A percentile compares a stretch with the other conserved stretches of the same genome.
Conservation (phyloP, 2,329 filamentous ascomycete species). For the Sordariomycetes sp. region DNA sequence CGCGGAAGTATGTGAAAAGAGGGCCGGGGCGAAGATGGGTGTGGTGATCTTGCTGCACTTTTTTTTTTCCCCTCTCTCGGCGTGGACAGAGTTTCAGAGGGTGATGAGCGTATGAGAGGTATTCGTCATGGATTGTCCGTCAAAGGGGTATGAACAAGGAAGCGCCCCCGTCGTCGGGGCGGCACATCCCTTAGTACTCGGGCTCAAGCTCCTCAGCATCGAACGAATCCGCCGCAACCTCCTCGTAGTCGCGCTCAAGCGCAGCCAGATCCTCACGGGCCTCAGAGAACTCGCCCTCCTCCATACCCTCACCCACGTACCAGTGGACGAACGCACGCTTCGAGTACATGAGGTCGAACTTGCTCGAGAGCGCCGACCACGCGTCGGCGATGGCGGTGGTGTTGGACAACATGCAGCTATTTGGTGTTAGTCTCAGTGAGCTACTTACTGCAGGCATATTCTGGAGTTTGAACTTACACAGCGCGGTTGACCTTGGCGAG, state of each 20-base stretch:
- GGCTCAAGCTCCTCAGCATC: constrained; percentile 79
- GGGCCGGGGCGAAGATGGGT: constrained; percentile 2
- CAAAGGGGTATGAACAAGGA: constrained; percentile 2
- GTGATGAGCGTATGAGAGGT: neutral
- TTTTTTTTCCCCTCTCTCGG: neutral
- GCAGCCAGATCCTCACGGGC: constrained; percentile 97
- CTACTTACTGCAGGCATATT: neutral
- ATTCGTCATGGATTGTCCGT: constrained; percentile 3
- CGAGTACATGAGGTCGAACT: constrained; percentile 99
- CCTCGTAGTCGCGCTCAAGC: constrained; percentile 96
- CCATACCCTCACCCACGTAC: constrained; percentile 99
- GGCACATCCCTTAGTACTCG: constrained; percentile 59
- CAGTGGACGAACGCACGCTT: constrained; percentile 99
- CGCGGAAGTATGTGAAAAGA: constrained; percentile 3
- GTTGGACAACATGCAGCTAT: constrained; percentile 94
- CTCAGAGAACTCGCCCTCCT: constrained; percentile 99
- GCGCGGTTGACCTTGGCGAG: constrained; percentile 96
- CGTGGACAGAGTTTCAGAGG: neutral
- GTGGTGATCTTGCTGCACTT: constrained; percentile 1
- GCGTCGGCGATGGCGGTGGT: constrained; percentile 97
- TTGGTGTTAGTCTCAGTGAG: constrained; percentile 11
- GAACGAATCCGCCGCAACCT: constrained; percentile 89
- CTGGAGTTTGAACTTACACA: constrained; percentile 52
- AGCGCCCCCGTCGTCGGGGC: neutral
- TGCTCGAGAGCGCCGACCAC: constrained; percentile 90